These are phyloP conservation scores for Tremellales sp. DNA, from an alignment of 1,284 basidiomycete species.

Conservation along the genomic window DNA sequence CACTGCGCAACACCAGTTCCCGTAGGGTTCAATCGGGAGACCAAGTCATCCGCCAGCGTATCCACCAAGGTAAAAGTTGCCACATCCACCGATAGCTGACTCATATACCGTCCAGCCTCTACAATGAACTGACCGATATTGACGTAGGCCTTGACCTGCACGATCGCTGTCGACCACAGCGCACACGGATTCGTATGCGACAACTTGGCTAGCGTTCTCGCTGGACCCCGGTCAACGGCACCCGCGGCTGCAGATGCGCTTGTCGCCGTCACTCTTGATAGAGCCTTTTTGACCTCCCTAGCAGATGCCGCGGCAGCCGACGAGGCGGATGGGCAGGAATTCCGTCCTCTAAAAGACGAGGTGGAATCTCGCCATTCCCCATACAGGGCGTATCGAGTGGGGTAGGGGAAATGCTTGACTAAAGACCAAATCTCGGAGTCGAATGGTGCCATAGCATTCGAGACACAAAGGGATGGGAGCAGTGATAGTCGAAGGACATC, in stretches of 20 bases:
- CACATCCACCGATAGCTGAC: conserved; percentile 89
- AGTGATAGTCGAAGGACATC: conserved; percentile 73
- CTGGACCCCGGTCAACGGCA: conserved; percentile 44
- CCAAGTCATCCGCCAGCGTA: conserved; percentile 78
- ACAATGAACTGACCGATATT: conserved; percentile 89
- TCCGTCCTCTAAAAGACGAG: conserved; percentile 41
- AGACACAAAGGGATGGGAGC: conserved; percentile 80
- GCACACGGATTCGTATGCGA: conserved; percentile 91
- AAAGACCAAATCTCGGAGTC: conserved; percentile 85
- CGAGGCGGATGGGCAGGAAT: conserved; percentile 33
- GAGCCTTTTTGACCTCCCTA: conserved; percentile 50
- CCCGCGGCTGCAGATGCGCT: conserved; percentile 10
- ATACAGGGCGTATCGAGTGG: conserved; percentile 80
- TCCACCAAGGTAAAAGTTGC: conserved; percentile 85
- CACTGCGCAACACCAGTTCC: conserved; percentile 88
- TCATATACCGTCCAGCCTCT: conserved; percentile 83
- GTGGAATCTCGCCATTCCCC: conserved; percentile 86
- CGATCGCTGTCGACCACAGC: conserved; percentile 83
- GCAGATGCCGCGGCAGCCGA: conserved; percentile 46
- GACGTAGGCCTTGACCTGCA: conserved; percentile 95
- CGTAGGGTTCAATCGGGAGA: conserved; percentile 82
- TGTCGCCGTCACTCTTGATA: conserved; percentile 48
- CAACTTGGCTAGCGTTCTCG: conserved; percentile 87
- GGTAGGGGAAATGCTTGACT: conserved; percentile 70
- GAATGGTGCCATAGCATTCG: conserved; percentile 77